phyloP scores from a whole-genome alignment of 106 monocot species.

The Dendrobium catenatum region DNA sequence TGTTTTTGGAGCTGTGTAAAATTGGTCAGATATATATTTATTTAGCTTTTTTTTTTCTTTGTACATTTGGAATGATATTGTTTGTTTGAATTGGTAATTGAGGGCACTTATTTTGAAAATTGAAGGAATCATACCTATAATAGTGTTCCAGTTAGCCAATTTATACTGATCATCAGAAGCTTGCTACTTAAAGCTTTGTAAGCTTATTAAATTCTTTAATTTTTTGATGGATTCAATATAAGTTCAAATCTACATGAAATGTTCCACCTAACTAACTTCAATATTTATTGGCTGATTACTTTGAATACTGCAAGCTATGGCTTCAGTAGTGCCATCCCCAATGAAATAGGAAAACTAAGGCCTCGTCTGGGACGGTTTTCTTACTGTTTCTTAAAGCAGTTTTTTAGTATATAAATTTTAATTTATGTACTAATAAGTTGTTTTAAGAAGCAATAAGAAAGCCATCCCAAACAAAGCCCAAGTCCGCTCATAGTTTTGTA shows the following conservation, averaged over 20 bases:
- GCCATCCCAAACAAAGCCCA: neutral
- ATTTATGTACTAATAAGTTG: too few species aligned
- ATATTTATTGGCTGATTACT: neutral
- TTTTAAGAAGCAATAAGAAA: too few species aligned
- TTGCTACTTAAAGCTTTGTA: constrained; percentile 22
- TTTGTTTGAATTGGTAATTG: neutral
- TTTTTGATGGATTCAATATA: neutral
- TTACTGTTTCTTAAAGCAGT: too few species aligned
- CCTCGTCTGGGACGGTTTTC: too few species aligned
- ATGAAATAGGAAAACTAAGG: too few species aligned
- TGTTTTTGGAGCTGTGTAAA: neutral
- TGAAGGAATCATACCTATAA: constrained; percentile 33
- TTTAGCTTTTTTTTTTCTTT: neutral
- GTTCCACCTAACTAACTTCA: too few species aligned
- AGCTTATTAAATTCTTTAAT: neutral
- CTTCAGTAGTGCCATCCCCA: neutral
- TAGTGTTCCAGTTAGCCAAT: too few species aligned
- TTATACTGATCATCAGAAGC: too few species aligned
- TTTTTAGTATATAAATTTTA: too few species aligned
- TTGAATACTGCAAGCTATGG: constrained; percentile 16
- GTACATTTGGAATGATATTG: neutral
- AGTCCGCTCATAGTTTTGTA: constrained; percentile 4
- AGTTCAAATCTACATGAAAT: neutral
- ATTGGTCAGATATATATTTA: too few species aligned
- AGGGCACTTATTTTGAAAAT: neutral